Percentiles rank a stretch among this genome's conserved stretches.
Evolutionary conservation across 2,329 filamentous ascomycete genomes (phyloP).

Genomic region (Pseudogymnoascus verrucosus): DNA sequence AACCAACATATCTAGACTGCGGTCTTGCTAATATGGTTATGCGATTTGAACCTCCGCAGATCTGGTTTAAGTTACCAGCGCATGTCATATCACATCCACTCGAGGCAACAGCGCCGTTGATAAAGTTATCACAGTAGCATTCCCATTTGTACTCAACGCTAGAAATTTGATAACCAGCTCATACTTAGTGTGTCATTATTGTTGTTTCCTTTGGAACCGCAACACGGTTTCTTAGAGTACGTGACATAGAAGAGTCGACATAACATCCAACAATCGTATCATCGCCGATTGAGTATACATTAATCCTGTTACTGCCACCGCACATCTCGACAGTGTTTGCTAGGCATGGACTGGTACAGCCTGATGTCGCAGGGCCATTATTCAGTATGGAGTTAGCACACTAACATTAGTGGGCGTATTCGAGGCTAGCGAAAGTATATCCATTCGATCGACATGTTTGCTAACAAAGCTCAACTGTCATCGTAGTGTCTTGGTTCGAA

Average conservation of each 20-base stretch:
- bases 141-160: neutral
- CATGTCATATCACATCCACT: slow-evolving; percentile 13
- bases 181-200: neutral
- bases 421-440: neutral
- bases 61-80: slow-evolving; percentile 8
- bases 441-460: neutral
- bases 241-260: neutral
- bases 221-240: neutral
- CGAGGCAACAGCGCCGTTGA: neutral
- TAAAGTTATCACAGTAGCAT: neutral
- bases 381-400: neutral
- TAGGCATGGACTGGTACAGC: slow-evolving; percentile 12
- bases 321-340: slow-evolving; percentile 10
- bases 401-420: neutral
- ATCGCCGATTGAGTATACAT: slow-evolving; percentile 7
- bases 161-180: neutral
- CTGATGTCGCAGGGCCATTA: neutral
- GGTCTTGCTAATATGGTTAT: slow-evolving; percentile 9
- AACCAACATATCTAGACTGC: neutral
- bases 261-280: slow-evolving; percentile 6
- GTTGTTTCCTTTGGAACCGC: neutral
- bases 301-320: slow-evolving; percentile 11
- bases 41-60: slow-evolving; percentile 12
- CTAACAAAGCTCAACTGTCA: neutral
- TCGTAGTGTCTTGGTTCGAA: neutral